Base-by-base conservation (phyloP, 495 filamentous ascomycete genomes). In the Staphylotrichum longicolle region DNA sequence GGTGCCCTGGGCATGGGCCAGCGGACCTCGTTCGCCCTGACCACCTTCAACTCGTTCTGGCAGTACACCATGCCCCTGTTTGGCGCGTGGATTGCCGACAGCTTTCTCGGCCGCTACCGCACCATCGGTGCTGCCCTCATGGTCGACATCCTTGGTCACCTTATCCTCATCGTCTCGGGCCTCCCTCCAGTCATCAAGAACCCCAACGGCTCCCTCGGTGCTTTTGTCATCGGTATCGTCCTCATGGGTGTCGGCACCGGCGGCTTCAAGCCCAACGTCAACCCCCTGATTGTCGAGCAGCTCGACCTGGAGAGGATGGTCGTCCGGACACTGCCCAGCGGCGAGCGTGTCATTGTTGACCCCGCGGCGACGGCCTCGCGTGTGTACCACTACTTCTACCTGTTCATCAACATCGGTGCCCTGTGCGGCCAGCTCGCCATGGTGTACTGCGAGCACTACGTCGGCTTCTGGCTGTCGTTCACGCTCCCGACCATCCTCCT, bases 391-490 rank as follows among this genome's bases (percentile, higher is more conserved):
- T 85, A 80, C 66, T 87, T 86, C 70, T 88, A 87, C 68, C 70
- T 86, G 39, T 87, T 88, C 74, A 86, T 92, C 80, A 90, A 90
- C 67, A 67, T 88, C 47, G 87, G 87, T 45, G 76, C 85, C 2
- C 66, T 89, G 15, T 41, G 80, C 34, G 86, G 77, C 4, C 74
- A 75, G 45, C 71, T 81, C 33, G 51, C 65, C 15, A 78, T 88
- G 84, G 82, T 84, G 34, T 89, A 88, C 66, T 82, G 83, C 7
- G 88, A 89, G 74, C 82, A 87, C 60, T 89, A 89, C 57, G 85
- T 91, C 58, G 89, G 89, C 27, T 92, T 90, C 76, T 92, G 83
- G 79, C 78, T 91, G n/a, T 78, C 86, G 1, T 90, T 73, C 66
- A 74, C 82, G 6, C 76, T 90, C 14, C 86, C 87, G 7, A 88